Percentiles rank a stretch among this genome's conserved stretches.
These are phyloP conservation scores for Hebeloma cylindrosporum DNA, from an alignment of 768 basidiomycete genomes.

Conservation along the genomic window DNA sequence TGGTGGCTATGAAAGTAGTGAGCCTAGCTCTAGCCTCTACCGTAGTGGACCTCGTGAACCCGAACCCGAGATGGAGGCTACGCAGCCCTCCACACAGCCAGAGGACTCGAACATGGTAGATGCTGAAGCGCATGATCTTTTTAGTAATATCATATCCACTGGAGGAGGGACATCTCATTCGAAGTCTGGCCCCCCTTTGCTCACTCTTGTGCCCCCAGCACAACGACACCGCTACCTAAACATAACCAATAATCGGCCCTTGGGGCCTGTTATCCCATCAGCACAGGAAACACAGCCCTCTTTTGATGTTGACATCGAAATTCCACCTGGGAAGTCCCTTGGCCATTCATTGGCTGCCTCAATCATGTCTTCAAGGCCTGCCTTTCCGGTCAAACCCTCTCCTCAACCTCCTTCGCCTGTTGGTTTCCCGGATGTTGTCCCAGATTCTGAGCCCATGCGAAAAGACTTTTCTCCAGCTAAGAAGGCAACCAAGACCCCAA, in stretches of 20 bases:
- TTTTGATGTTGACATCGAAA: slow-evolving; percentile 6
- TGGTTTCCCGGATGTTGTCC: slow-evolving; percentile 49
- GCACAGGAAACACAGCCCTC: slow-evolving; percentile 17
- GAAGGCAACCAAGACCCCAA: not conserved
- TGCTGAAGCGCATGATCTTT: slow-evolving; percentile 8
- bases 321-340: not conserved
- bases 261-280: not conserved
- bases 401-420: slow-evolving; percentile 5
- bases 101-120: slow-evolving; percentile 21
- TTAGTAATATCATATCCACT: slow-evolving; percentile 12
- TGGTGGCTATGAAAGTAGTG: slow-evolving; percentile 34
- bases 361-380: not conserved
- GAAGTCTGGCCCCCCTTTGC: slow-evolving; percentile 18
- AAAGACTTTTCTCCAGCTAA: not conserved
- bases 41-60: slow-evolving; percentile 30
- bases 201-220: slow-evolving; percentile 27
- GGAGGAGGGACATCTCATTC: slow-evolving; percentile 2
- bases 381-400: not conserved
- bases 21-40: slow-evolving; percentile 41
- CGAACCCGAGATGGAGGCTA: slow-evolving; percentile 19
- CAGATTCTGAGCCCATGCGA: slow-evolving; percentile 53
- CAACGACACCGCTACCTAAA: slow-evolving; percentile 30
- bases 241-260: slow-evolving; percentile 1
- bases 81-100: slow-evolving; percentile 37
- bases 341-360: not conserved